phyloP scores from a whole-genome alignment of 1,284 basidiomycete species.

The Malassezia psittaci region DNA sequence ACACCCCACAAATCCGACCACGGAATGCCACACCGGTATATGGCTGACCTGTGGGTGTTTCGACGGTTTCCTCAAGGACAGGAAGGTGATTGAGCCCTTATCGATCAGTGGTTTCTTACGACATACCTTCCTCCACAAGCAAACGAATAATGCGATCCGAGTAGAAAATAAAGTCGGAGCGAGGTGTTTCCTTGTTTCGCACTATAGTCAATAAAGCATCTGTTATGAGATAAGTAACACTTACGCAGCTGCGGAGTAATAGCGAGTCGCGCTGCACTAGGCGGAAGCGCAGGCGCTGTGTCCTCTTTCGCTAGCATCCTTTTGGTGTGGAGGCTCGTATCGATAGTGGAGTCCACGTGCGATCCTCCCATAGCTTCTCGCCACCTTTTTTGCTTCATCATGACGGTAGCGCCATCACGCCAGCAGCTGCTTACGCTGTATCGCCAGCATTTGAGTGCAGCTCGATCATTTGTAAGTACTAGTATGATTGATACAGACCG shows the following conservation, averaged over 20 bases:
- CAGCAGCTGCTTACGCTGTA: conserved; percentile 40
- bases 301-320: not conserved
- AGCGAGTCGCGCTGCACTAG: conserved; percentile 71
- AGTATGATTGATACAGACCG: conserved; percentile 22
- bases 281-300: conserved; percentile 52
- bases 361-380: not conserved
- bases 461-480: conserved; percentile 43
- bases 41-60: conserved; percentile 57
- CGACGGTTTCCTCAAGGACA: conserved; percentile 30
- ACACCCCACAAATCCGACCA: conserved; percentile 39
- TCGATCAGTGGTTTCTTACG: not conserved
- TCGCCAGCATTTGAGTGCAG: conserved; percentile 37
- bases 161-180: conserved; percentile 96
- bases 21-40: conserved; percentile 50
- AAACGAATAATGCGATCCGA: conserved; percentile 60
- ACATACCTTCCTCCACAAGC: conserved; percentile 56
- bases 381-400: not conserved
- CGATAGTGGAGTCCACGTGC: not conserved
- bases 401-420: conserved; percentile 10
- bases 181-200: conserved; percentile 50
- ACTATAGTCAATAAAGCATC: conserved; percentile 95
- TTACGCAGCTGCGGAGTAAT: conserved; percentile 71
- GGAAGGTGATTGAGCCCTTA: conserved; percentile 90
- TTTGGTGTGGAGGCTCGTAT: no score
- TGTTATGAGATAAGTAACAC: conserved; percentile 5